phyloP scores from a whole-genome alignment of 2,329 filamentous ascomycete species.

The Nigrospora oryzae region DNA sequence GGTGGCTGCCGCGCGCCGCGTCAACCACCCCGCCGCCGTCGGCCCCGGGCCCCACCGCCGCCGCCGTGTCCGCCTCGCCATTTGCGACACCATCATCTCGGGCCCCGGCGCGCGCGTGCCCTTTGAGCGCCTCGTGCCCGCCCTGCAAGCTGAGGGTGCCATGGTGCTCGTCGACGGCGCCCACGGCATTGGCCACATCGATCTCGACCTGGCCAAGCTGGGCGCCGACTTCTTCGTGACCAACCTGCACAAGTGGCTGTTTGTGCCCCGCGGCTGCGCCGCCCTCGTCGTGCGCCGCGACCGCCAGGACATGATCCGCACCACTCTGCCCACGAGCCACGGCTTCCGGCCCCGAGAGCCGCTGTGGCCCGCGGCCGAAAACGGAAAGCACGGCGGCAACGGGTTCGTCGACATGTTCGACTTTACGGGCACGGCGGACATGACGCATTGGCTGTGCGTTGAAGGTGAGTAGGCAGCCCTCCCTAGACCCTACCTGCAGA shows the following conservation, averaged over 20 bases:
- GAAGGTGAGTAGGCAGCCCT: slow-evolving; percentile 8
- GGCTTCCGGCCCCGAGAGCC: slow-evolving; percentile 38
- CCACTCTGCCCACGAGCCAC: slow-evolving; percentile 55
- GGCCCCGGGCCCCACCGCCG: too few relatives aligned
- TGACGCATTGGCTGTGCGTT: slow-evolving; percentile 50
- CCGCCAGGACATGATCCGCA: slow-evolving; percentile 53
- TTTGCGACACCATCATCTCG: slow-evolving; percentile 59
- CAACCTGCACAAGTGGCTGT: slow-evolving; percentile 64
- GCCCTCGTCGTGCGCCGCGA: slow-evolving; percentile 52
- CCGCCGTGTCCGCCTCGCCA: slow-evolving; percentile 44
- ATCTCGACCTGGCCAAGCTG: slow-evolving; percentile 45
- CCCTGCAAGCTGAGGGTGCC: slow-evolving; percentile 46
- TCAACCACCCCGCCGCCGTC: slow-evolving; percentile 10
- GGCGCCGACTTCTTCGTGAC: slow-evolving; percentile 59
- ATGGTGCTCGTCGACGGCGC: slow-evolving; percentile 57
- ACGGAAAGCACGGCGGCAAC: background rate
- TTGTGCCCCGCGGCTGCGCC: slow-evolving; percentile 54
- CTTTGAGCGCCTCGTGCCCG: slow-evolving; percentile 47
- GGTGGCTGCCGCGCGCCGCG: slow-evolving; percentile 31
- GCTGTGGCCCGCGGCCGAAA: background rate
- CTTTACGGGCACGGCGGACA: slow-evolving; percentile 41
- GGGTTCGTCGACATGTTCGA: slow-evolving; percentile 25
- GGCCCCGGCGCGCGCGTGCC: slow-evolving; percentile 57
- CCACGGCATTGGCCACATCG: slow-evolving; percentile 56
- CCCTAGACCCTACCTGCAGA: too few relatives aligned